Evolutionary conservation across 2,329 filamentous ascomycete species (phyloP), one percentile per base, ranked within the genome.

Genomic region (Fusarium drepaniforme): DNA sequence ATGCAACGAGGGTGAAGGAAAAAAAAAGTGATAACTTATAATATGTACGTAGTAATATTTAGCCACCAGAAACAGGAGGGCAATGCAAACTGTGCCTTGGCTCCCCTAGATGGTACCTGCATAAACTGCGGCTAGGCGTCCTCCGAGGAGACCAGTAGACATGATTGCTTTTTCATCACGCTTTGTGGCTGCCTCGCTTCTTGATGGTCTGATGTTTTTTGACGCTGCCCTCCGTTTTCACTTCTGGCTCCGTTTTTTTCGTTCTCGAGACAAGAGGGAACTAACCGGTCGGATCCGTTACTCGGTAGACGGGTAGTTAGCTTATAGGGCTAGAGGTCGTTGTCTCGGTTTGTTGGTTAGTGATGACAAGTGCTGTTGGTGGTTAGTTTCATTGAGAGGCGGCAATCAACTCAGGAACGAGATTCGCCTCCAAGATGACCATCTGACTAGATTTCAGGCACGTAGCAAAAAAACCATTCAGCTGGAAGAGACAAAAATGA

Each of bases 91-190:
- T 44, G 21, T 23, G 37, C 44, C 40, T 23, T 25, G 37, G n/a
- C 12, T 7, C n/a, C 42, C 21, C 21, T 44, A 12, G 42, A 61
- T 25, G 38, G 68, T 72, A 68, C 70, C 68, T 72, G 68, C 70
- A 72, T 72, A 42, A 37, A 37, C 38, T 30, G 56, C 28, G 40
- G 21, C n/a, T 49, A 68, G 72, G 71, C 71, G 71, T 69, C 18
- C 49, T 65, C 68, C 64, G 66, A 56, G 30, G 40, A 44, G 44
- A 40, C 59, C 46, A 66, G 51, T 58, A 53, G 28, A 51, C 16
- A 38, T 66, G 21, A 12, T 77, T 77, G 74, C 75, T 77, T 77
- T 77, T 77, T 74, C 21, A 66, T 73, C 70, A 66, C 37, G 70
- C 60, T 42, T 30, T 53, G 72, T 74, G 72, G 70, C 72, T 71